Evolutionary conservation across 176 grass and related monocot genomes (phyloP).

Genomic region (Triticum urartu): DNA sequence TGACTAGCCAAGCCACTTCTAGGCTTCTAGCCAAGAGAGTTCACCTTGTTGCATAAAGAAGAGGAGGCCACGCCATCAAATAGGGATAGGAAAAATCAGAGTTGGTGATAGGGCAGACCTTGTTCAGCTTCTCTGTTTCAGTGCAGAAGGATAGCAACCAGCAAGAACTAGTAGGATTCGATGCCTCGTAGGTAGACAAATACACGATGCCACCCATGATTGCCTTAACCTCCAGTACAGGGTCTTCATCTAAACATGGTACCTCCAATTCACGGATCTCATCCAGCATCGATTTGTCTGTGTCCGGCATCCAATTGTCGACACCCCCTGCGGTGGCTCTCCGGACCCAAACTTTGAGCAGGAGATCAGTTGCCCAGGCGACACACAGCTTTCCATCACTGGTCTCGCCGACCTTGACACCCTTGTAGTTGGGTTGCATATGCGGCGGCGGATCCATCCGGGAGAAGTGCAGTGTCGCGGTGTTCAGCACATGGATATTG

Average conservation of each 20-base stretch:
- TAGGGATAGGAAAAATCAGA: not conserved
- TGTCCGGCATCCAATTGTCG: not conserved
- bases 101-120: not conserved
- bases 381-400: not conserved
- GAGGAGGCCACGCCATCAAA: not conserved
- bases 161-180: not conserved
- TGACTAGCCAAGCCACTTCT: no score
- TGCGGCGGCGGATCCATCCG: not conserved
- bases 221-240: not conserved
- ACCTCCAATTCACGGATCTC: not conserved
- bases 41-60: not conserved
- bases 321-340: not conserved
- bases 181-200: not conserved
- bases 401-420: not conserved
- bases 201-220: not conserved
- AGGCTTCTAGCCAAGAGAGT: not conserved
- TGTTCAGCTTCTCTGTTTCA: not conserved
- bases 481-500: not conserved
- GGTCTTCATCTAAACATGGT: not conserved
- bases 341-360: not conserved
- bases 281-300: not conserved
- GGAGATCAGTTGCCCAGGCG: not conserved
- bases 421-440: not conserved
- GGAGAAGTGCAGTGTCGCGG: not conserved
- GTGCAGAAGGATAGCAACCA: not conserved